phyloP scores from a whole-genome alignment of 768 basidiomycete genomes.

The Rhizopogon sp. region DNA sequence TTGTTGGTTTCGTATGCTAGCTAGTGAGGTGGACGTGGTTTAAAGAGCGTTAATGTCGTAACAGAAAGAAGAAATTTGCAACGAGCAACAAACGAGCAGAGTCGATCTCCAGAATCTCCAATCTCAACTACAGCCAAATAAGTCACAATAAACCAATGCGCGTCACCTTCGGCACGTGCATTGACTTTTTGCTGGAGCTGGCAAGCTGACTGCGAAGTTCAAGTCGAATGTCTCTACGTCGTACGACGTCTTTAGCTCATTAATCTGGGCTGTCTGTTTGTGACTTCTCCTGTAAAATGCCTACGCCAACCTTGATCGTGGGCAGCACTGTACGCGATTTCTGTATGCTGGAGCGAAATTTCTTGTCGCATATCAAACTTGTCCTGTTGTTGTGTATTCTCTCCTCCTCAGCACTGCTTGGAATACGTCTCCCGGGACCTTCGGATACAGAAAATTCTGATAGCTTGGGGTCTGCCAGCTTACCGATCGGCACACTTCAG shows the following conservation, averaged over 20 bases:
- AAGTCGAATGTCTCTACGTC: too few species aligned
- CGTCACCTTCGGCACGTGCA: slow-evolving; percentile 14
- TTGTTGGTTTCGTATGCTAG: slow-evolving; percentile 18
- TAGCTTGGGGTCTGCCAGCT: slow-evolving; percentile 22
- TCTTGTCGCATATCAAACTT: slow-evolving; percentile 64
- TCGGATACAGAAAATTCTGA: slow-evolving; percentile 14
- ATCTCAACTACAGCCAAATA: slow-evolving; percentile 41
- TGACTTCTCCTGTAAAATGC: slow-evolving; percentile 2
- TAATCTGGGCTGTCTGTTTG: not conserved
- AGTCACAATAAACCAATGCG: slow-evolving; percentile 24
- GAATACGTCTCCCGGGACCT: slow-evolving; percentile 49
- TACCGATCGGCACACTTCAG: slow-evolving; percentile 51
- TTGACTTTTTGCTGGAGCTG: slow-evolving; percentile 3
- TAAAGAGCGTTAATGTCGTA: slow-evolving; percentile 19
- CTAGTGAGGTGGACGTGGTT: slow-evolving; percentile 21
- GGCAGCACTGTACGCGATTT: slow-evolving; percentile 70
- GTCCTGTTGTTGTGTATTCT: slow-evolving; percentile 59
- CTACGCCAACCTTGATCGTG: slow-evolving; percentile 35
- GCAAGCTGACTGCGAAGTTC: not conserved
- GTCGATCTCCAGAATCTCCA: not conserved
- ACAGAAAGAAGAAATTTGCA: slow-evolving; percentile 1
- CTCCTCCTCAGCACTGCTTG: slow-evolving; percentile 59
- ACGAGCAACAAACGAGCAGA: not conserved
- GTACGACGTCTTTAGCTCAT: too few species aligned
- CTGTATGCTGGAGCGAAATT: slow-evolving; percentile 75